A percentile compares a stretch with the other conserved stretches of the same genome.
Conservation (phyloP, 352 stramenopile genomes). For the Aphanomyces cochlioides region DNA sequence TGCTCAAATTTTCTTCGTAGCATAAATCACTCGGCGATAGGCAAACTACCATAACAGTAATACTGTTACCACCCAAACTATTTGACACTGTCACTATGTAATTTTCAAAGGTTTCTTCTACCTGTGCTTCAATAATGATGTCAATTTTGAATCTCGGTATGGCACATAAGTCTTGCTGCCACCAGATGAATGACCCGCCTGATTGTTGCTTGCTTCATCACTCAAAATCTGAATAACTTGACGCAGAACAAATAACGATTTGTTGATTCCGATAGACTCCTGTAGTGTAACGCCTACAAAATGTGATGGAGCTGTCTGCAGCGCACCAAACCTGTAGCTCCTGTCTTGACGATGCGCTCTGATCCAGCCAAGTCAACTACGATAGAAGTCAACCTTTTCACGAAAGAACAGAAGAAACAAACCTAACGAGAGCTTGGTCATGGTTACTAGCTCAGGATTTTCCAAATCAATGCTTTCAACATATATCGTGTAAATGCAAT, state of each 20-base stretch:
- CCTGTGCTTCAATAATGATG: conserved; percentile 86
- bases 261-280: conserved; percentile 62
- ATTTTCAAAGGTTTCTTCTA: neutral
- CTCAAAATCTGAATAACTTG: conserved; percentile 57
- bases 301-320: neutral
- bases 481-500: conserved; percentile 56
- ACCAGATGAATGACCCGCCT: neutral
- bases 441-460: conserved; percentile 39
- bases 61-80: conserved; percentile 78
- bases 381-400: neutral
- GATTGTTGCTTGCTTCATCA: conserved; percentile 33
- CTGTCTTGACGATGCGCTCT: conserved; percentile 56
- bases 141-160: conserved; percentile 93
- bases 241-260: conserved; percentile 53
- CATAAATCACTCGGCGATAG: conserved; percentile 79
- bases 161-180: conserved; percentile 64
- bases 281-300: conserved; percentile 39
- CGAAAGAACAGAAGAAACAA: neutral
- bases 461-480: conserved; percentile 45
- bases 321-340: conserved; percentile 39
- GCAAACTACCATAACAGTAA: conserved; percentile 90
- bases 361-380: conserved; percentile 60
- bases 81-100: too few relatives aligned
- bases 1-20: conserved; percentile 89
- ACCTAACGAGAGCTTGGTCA: conserved; percentile 42